Conservation (phyloP, 805 yeast species). For the Pichia heedii region DNA sequence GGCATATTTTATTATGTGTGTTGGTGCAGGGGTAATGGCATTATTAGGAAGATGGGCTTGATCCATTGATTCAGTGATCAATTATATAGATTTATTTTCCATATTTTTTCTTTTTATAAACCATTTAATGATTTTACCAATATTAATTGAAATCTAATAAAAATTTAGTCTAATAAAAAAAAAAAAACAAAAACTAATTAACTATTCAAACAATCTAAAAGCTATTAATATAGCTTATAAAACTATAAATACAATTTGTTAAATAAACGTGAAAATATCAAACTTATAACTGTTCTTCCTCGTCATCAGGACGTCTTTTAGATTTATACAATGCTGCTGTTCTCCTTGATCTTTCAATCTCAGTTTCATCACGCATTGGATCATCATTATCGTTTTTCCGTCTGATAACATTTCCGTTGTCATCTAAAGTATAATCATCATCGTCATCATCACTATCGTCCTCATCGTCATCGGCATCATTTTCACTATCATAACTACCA, state of each 20-base stretch:
- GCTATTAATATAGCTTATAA: too few relatives aligned
- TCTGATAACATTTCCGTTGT: background rate
- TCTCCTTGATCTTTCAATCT: slow-evolving; percentile 23
- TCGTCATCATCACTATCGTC: slow-evolving; percentile 13
- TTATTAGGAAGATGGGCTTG: slow-evolving; percentile 67
- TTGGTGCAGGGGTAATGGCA: slow-evolving; percentile 75
- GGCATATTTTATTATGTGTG: slow-evolving; percentile 46
- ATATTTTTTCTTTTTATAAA: background rate
- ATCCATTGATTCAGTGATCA: background rate
- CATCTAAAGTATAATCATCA: slow-evolving; percentile 8
- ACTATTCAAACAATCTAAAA: too few relatives aligned
- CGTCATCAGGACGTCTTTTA: slow-evolving; percentile 29
- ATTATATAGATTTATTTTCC: background rate
- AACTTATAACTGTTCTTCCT: slow-evolving; percentile 22
- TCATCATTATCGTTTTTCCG: background rate
- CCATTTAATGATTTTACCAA: background rate
- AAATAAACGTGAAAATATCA: too few relatives aligned
- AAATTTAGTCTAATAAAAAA: too few relatives aligned
- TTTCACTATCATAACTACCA: slow-evolving; percentile 7
- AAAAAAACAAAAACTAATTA: too few relatives aligned
- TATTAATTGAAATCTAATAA: too few relatives aligned
- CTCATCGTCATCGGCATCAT: slow-evolving; percentile 10
- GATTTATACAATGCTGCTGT: slow-evolving; percentile 22
- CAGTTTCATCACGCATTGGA: slow-evolving; percentile 13
- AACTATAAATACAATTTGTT: too few relatives aligned